phyloP scores from a whole-genome alignment of 768 basidiomycete genomes.

The Leccinum uliginosum region DNA sequence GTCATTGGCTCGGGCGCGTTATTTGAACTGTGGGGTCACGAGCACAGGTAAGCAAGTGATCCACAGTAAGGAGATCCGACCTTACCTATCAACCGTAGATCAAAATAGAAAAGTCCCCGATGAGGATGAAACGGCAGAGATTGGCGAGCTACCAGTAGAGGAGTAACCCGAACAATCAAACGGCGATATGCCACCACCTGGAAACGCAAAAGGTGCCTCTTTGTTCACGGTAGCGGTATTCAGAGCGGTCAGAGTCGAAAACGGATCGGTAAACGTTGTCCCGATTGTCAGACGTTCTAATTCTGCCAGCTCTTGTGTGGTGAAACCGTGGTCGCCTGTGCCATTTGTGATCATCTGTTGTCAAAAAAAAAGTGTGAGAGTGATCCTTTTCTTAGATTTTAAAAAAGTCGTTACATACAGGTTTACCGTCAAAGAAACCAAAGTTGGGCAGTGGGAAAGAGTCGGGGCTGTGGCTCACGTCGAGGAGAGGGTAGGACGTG shows the following conservation, averaged over 20 bases:
- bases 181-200: conserved; percentile 13
- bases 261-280: conserved; percentile 25
- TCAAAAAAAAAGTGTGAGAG: background rate
- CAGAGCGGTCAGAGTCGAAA: conserved; percentile 3
- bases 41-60: background rate
- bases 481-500: background rate
- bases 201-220: background rate
- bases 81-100: background rate
- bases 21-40: background rate
- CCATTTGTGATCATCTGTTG: background rate
- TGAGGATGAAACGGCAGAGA: conserved; percentile 10
- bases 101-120: conserved; percentile 7
- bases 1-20: background rate
- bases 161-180: conserved; percentile 15
- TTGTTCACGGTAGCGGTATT: background rate
- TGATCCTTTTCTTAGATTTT: background rate
- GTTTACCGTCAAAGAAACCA: conserved; percentile 9
- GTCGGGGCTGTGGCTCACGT: conserved; percentile 2
- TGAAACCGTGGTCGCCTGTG: conserved; percentile 1
- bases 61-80: background rate
- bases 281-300: conserved; percentile 17
- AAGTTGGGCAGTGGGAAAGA: background rate
- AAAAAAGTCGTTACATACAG: conserved; percentile 9
- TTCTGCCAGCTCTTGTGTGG: conserved; percentile 8
- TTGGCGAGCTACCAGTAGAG: background rate